Percentiles rank a stretch among this genome's conserved stretches.
Evolutionary conservation across 2,329 filamentous ascomycete species (phyloP).

Genomic region (Sporothrix brasiliensis): DNA sequence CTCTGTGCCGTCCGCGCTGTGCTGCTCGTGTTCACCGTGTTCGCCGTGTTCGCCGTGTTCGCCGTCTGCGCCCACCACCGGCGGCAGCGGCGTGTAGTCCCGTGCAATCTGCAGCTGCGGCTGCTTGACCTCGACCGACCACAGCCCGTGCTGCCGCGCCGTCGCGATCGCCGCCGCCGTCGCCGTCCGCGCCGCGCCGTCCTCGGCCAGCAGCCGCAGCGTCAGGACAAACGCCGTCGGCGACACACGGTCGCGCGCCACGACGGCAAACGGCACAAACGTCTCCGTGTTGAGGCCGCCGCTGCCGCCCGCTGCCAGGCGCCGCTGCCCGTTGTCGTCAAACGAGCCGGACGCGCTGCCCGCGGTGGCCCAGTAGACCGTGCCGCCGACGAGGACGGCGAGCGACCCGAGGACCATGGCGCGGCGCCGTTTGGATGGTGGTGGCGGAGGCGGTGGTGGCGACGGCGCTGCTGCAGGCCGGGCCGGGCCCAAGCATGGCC

Average conservation of each 20-base stretch:
- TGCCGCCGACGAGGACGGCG: not conserved
- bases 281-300: constrained; percentile 57
- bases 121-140: constrained; percentile 92
- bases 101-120: constrained; percentile 89
- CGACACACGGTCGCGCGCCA: constrained; percentile 63
- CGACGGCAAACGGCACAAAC: constrained; percentile 69
- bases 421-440: not conserved
- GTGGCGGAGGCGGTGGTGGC: not conserved
- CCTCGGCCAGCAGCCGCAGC: constrained; percentile 49
- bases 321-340: constrained; percentile 20
- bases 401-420: not conserved
- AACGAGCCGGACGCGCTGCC: not conserved
- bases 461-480: not conserved
- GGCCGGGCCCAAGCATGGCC: not conserved
- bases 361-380: not conserved
- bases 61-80: constrained; percentile 37
- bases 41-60: no score
- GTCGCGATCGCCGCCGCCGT: constrained; percentile 40
- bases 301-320: not conserved
- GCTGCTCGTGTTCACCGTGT: not conserved
- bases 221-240: constrained; percentile 70
- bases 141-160: constrained; percentile 68
- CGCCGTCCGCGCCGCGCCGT: constrained; percentile 29
- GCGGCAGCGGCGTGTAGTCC: constrained; percentile 86
- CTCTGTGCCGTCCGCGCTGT: constrained; percentile 38